These are phyloP conservation scores for Monsonia emarginata DNA, from an alignment of 441 rosid genomes.

Conservation along the genomic window DNA sequence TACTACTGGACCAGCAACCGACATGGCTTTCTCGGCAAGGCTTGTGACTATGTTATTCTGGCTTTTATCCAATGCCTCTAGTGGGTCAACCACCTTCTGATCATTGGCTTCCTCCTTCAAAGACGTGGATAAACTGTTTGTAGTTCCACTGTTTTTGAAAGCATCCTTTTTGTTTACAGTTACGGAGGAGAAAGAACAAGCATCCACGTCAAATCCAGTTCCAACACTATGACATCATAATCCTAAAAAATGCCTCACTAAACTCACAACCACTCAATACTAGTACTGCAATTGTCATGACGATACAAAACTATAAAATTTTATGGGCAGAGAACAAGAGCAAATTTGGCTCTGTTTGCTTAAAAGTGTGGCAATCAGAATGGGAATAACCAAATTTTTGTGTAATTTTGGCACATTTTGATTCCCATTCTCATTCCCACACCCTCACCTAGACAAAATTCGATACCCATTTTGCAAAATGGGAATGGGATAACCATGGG, in stretches of 20 bases:
- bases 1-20: conserved; percentile 90
- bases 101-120: conserved; percentile 29
- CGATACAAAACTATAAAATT: conserved; percentile 6
- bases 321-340: neutral
- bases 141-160: conserved; percentile 23
- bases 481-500: no score
- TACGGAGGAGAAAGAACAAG: conserved; percentile 7
- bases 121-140: conserved; percentile 31
- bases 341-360: no score
- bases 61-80: conserved; percentile 36
- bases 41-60: conserved; percentile 50
- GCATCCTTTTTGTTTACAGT: conserved; percentile 28
- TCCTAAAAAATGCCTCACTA: neutral
- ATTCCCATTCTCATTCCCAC: no score
- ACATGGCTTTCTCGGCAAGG: conserved; percentile 94
- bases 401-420: no score
- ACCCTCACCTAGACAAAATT: no score
- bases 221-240: neutral
- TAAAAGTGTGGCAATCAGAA: no score
- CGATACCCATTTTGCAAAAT: no score
- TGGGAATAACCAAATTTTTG: no score
- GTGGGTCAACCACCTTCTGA: conserved; percentile 32
- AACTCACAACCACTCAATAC: neutral
- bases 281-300: neutral
- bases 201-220: neutral